Evolutionary conservation across 176 grass and related monocot species (phyloP).

Genomic region (Oropetium thomaeum): DNA sequence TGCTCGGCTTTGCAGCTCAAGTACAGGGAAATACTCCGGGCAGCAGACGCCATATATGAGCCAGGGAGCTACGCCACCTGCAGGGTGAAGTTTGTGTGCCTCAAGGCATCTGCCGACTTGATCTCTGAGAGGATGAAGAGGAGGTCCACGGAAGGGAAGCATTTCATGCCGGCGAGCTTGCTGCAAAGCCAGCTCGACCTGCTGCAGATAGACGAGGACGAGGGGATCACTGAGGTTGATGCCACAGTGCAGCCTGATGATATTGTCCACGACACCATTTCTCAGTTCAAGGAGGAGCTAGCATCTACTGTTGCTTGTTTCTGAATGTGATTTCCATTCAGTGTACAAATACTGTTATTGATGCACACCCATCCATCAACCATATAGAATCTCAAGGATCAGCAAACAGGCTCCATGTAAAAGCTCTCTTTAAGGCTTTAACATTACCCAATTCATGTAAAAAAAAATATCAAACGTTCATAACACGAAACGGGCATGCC

Average conservation of each 20-base stretch:
- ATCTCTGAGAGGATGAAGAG: conserved; percentile 49
- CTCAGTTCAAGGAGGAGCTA: conserved; percentile 35
- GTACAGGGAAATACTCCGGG: conserved; percentile 79
- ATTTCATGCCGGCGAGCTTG: conserved; percentile 81
- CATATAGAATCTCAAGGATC: not conserved
- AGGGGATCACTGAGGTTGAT: conserved; percentile 51
- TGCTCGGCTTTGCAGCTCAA: conserved; percentile 68
- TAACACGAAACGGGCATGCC: conserved; percentile 19
- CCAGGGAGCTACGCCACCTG: conserved; percentile 33
- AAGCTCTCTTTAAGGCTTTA: conserved; percentile 28
- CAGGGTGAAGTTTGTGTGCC: conserved; percentile 77
- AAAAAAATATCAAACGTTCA: conserved; percentile 30
- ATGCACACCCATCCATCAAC: not conserved
- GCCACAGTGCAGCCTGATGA: conserved; percentile 17
- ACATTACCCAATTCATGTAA: conserved; percentile 42
- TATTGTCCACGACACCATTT: conserved; percentile 43
- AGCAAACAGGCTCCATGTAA: not conserved
- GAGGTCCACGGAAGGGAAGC: conserved; percentile 45
- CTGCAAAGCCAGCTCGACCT: conserved; percentile 78
- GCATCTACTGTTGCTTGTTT: not conserved
- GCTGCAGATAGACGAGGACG: conserved; percentile 51
- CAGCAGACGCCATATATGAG: conserved; percentile 38
- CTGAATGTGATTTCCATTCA: not conserved
- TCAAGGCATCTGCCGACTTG: conserved; percentile 63
- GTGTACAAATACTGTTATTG: not conserved